A percentile compares a stretch with the other conserved stretches of the same genome.
phyloP scores from a whole-genome alignment of 2,329 filamentous ascomycete genomes.

The Fusarium sp. region DNA sequence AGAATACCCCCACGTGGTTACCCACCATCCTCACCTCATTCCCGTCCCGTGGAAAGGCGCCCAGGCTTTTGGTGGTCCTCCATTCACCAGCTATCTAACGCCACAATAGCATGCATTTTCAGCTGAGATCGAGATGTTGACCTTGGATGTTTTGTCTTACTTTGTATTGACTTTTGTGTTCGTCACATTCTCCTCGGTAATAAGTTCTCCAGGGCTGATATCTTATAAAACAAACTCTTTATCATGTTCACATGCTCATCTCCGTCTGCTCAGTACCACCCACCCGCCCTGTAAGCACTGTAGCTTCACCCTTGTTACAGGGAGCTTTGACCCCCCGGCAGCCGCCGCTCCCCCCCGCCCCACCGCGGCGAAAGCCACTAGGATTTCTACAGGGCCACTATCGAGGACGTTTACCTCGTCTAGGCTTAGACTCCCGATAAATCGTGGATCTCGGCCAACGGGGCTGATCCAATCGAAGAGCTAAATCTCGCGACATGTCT shows the following conservation, averaged over 20 bases:
- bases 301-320: conserved; percentile 12
- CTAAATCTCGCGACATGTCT: conserved; percentile 33
- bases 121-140: conserved; percentile 1
- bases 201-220: not conserved
- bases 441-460: conserved; percentile 21
- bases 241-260: not conserved
- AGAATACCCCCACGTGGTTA: conserved; percentile 34
- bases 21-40: conserved; percentile 34
- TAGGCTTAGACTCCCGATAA: conserved; percentile 42
- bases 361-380: conserved; percentile 28
- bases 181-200: rapidly evolving
- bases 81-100: conserved; percentile 21
- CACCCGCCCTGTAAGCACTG: conserved; percentile 39
- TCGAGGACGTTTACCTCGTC: conserved; percentile 35
- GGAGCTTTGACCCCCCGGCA: conserved; percentile 34
- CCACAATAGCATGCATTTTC: conserved; percentile 13
- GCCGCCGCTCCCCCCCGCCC: conserved; percentile 29
- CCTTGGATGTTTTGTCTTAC: not conserved
- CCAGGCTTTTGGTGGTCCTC: conserved; percentile 20
- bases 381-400: conserved; percentile 17
- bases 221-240: too few species aligned
- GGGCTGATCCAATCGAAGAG: conserved; percentile 16
- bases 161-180: rapidly evolving
- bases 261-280: conserved; percentile 5
- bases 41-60: conserved; percentile 5